Base-by-base conservation (phyloP, 1,284 basidiomycete genomes). In the Pisolithus thermaeus region DNA sequence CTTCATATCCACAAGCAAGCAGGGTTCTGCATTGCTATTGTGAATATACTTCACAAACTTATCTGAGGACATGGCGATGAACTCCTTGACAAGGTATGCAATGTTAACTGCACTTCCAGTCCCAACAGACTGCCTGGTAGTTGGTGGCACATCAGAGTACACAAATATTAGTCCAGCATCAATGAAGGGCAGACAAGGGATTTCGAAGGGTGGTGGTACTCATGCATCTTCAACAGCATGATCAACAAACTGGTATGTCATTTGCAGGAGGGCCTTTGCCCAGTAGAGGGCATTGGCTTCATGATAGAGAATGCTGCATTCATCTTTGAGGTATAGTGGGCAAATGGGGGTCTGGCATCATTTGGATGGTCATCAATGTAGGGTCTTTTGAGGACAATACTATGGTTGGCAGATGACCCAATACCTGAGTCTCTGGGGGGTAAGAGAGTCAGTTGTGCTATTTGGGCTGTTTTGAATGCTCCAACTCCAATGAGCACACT, bases 231-330 rank as follows among this genome's bases (percentile, higher is more conserved):
- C 7, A 42, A 49, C 25, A 42, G 39, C 27, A 35, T 43, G 48
- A 12, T 49, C 40, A 9, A 49, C 42, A 22, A 44, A 50, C 7
- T 46, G 4, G 6, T 46, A 51, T 8, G 44, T 46, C 37, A 35
- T 46, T n/a, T 51, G n/a, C n/a, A 51, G 37, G 8, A 51, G 20
- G 0, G 11, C 35, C 14, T 51, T 51, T 3, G 43, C 50, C 50
- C 50, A 51, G 18, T 46, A 51, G 36, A 46, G 11, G 9, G 46
- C 20, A 22, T 51, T 51, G 16, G 49, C 43, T 40, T 51, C 36
- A 14, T 9, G 18, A 25, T 28, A 51, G 6, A 51, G 49, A 8
- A 23, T 51, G 22, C n/a, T 30, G 27, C 28, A 32, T 18, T 51
- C 18, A 1, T 51, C 49, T 37, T 46, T 11, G 3, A 51, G 7